phyloP scores from a whole-genome alignment of 2,329 filamentous ascomycete genomes.

The Paraphaeosphaeria sporulosa region DNA sequence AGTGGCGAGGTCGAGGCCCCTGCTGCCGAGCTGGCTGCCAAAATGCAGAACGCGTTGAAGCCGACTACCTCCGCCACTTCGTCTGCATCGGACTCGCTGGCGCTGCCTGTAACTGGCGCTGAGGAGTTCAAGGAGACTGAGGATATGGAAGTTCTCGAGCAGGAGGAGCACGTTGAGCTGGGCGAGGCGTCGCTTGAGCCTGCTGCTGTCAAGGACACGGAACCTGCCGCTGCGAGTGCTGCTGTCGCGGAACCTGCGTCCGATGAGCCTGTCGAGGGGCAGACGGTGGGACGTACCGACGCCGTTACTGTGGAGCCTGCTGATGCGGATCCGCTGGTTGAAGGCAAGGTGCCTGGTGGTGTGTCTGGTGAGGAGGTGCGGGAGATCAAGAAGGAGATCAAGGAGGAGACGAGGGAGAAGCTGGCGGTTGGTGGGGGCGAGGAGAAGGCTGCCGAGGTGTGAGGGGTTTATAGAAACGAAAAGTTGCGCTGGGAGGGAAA shows the following conservation, averaged over 20 bases:
- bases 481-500: too few species aligned
- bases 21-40: slow-evolving; percentile 37
- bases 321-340: slow-evolving; percentile 14
- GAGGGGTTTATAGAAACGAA: not conserved
- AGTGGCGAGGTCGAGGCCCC: slow-evolving; percentile 45
- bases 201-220: slow-evolving; percentile 14
- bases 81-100: not conserved
- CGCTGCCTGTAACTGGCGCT: slow-evolving; percentile 1
- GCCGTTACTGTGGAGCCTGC: slow-evolving; percentile 8
- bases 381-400: slow-evolving; percentile 13
- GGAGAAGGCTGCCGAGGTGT: not conserved
- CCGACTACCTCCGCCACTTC: slow-evolving; percentile 13
- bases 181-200: slow-evolving; percentile 16
- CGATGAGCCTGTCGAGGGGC: slow-evolving; percentile 10
- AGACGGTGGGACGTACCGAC: slow-evolving; percentile 16
- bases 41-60: slow-evolving; percentile 34
- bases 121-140: slow-evolving; percentile 17
- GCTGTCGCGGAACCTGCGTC: not conserved
- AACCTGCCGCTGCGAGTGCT: not conserved
- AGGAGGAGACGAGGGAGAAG: slow-evolving; percentile 16
- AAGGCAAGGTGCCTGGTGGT: slow-evolving; percentile 14
- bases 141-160: slow-evolving; percentile 14
- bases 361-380: slow-evolving; percentile 2
- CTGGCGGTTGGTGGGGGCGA: not conserved
- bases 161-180: slow-evolving; percentile 16